A percentile compares a stretch with the other conserved stretches of the same genome.
These are phyloP conservation scores for Phaeotremella skinneri DNA, from an alignment of 768 basidiomycete genomes.

Conservation along the genomic window DNA sequence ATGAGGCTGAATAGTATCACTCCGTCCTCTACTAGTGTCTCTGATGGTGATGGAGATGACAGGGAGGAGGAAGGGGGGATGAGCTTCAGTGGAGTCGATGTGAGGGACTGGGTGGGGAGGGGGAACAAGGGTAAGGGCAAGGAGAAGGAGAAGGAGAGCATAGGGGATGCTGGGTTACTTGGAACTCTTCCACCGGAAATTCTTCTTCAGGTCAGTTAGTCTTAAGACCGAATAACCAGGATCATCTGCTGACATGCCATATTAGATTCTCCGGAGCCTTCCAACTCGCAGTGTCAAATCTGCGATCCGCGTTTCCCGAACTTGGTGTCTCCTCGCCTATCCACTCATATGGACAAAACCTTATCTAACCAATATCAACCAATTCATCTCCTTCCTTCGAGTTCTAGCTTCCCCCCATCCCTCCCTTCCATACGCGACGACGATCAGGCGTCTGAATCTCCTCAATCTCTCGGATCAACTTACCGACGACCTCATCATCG, in stretches of 20 bases:
- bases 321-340: conserved; percentile 94
- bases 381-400: conserved; percentile 73
- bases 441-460: conserved; percentile 90
- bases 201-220: conserved; percentile 64
- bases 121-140: conserved; percentile 17
- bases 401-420: conserved; percentile 62
- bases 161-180: conserved; percentile 2
- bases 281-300: conserved; percentile 71
- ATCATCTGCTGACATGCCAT: neutral
- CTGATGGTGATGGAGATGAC: conserved; percentile 29
- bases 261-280: conserved; percentile 73
- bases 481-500: conserved; percentile 68
- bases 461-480: conserved; percentile 67
- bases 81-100: conserved; percentile 14
- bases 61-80: conserved; percentile 7
- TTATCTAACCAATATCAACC: conserved; percentile 64
- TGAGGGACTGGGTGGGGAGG: conserved; percentile 18
- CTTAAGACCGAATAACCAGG: neutral
- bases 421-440: conserved; percentile 81
- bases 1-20: conserved; percentile 17
- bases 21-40: conserved; percentile 26
- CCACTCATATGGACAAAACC: conserved; percentile 95
- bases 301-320: conserved; percentile 75
- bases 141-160: conserved; percentile 11
- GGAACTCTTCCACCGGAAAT: conserved; percentile 75